Base-by-base conservation (phyloP, 2,329 filamentous ascomycete species). In the Pleoardoris graminearum region DNA sequence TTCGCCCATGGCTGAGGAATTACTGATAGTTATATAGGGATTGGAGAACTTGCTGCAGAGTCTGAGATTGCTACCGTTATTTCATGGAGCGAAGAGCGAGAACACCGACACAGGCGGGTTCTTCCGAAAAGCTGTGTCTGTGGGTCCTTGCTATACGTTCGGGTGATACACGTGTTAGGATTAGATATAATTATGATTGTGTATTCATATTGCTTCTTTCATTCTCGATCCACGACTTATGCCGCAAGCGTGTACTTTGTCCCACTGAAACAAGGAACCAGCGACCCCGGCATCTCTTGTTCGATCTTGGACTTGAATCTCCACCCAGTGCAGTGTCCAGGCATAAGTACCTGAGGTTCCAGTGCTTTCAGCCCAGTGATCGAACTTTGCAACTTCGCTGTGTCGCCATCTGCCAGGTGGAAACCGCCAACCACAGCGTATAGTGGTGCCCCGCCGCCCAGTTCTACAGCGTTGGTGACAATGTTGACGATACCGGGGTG, bases 261-360 rank as follows among this genome's bases (percentile, higher is more conserved):
- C 3, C 80, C 80, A 12, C 80, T 80, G 11, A 79, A 79, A 19
- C 76, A 77, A 23, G 80, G 80, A 7, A 79, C 79, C 53, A 82
- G 59, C 3, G 70, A 68, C 2, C 80, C 80, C 0, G 78, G 77
- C 75, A 82, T 79, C 32, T 74, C 68, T 53, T 79, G 54, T 82
- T 80, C 37, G 74, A 74, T 56, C 77, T 77, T 62, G 82, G 82
- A 30, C 79, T 80, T 55, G 47, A 50, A 50, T 19, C 79, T 72
- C 80, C 80, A 84, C 5, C 81, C 81, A 0, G 80, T 79, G 58
- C 80, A 83, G 62, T 84, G 81, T 0, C 81, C 81, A 0, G 81
- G 80, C 62, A 83, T 72, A 3, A 83, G 61, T 0, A 83, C 69
- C 11, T 75, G 76, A 0, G 80, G 78, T 46, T 76, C 77, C 19